These are phyloP conservation scores for Zelopaecilomyces penicillatus DNA, from an alignment of 2,329 filamentous ascomycete genomes.

Conservation along the genomic window DNA sequence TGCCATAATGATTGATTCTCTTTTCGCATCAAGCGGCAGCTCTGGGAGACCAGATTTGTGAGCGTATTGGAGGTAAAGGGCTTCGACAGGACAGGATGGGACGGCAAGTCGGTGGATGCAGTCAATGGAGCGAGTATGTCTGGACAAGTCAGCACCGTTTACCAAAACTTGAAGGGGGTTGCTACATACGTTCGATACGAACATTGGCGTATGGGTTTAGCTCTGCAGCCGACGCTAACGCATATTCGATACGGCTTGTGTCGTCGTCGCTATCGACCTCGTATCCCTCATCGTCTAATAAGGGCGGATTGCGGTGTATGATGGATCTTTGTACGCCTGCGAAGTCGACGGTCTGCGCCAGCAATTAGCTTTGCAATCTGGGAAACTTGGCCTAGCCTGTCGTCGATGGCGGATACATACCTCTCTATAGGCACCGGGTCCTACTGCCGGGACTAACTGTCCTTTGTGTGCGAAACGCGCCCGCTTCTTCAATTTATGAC, in stretches of 20 bases:
- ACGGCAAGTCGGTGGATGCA: constrained; percentile 63
- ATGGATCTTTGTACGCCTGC: constrained; percentile 65
- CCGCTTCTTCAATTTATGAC: constrained; percentile 70
- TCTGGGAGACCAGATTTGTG: constrained; percentile 61
- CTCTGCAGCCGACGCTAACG: constrained; percentile 54
- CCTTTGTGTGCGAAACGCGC: constrained; percentile 64
- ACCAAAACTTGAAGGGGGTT: neutral
- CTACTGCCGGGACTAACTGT: constrained; percentile 57
- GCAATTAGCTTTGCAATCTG: constrained; percentile 16
- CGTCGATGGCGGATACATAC: constrained; percentile 32
- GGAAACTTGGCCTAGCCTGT: neutral
- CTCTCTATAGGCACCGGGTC: constrained; percentile 63
- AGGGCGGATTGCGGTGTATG: constrained; percentile 62
- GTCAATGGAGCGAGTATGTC: constrained; percentile 69
- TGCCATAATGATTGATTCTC: constrained; percentile 66
- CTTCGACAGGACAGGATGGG: constrained; percentile 64
- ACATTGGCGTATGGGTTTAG: constrained; percentile 68
- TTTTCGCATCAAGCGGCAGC: constrained; percentile 62
- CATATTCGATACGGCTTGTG: constrained; percentile 53
- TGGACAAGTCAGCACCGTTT: constrained; percentile 29
- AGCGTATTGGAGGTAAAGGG: constrained; percentile 69
- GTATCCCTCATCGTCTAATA: constrained; percentile 71
- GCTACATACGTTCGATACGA: constrained; percentile 56
- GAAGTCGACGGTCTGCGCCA: constrained; percentile 57
- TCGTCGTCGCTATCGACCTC: constrained; percentile 67